Base-by-base conservation (phyloP, 257 asterid genomes). In the Verbena officinalis region DNA sequence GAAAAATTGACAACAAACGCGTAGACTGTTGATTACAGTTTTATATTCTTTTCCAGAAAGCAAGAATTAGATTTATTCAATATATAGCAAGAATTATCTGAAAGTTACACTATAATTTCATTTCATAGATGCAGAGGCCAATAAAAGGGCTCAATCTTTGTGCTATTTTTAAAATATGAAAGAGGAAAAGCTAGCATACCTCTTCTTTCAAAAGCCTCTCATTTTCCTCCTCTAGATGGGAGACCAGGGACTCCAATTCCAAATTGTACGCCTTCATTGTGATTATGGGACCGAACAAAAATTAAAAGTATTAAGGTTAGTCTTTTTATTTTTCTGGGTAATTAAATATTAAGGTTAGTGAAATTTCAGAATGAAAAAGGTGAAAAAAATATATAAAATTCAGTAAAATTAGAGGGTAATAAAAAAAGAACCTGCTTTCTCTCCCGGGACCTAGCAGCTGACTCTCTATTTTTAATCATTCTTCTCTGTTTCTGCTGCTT, bases 391-490 rank as follows among this genome's bases (percentile, higher is more conserved):
- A 44, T 17, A 43, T 33, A 11, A 30, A 10, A 12, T 45, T 15
- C 6, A 10, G 20, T 39, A 9, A 33, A 2, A 0, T 6, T 2
- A 21, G 40, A 52, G 22, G 9, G 34, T 60, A 9, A 36, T 33
- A 46, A 13, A 19, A 46, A 3, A 12, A 31, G 7, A 19, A 87
- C 96, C 96, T 88, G 96, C 67, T 88, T 88, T 42, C 96, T 76
- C 62, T 88, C 94, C 64, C 96, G 71, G 23, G 96, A 85, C 81
- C 96, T 74, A 16, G 96, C 94, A 17, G 94, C 96, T 39, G 94
- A 83, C 74, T 88, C 91, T 59, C 94, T 80, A 64, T 88, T 88
- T 81, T 87, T 84, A 56, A 84, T 84, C 95, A 84, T 87, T 51
- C 95, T 71, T 74, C 79, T 77, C 81, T 84, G 95, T 74, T 75